phyloP scores from a whole-genome alignment of 2,329 filamentous ascomycete species.

The Xylariaceae sp. region DNA sequence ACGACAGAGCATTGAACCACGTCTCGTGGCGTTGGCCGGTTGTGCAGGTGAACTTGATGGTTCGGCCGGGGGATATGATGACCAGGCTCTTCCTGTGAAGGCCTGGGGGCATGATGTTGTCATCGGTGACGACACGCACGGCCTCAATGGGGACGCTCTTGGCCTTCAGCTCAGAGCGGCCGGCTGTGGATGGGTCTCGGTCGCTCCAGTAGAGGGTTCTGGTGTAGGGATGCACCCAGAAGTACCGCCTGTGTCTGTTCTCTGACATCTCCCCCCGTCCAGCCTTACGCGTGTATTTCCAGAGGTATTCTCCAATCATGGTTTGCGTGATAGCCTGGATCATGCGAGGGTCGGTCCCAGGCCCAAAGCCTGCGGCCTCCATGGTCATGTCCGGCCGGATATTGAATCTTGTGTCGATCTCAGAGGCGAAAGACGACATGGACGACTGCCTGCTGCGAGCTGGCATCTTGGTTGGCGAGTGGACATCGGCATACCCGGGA shows the following conservation, averaged over 20 bases:
- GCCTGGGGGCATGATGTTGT: constrained; percentile 91
- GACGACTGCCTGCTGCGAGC: constrained; percentile 63
- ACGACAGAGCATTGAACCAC: constrained; percentile 96
- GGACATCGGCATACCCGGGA: constrained; percentile 38
- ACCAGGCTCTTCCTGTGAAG: constrained; percentile 91
- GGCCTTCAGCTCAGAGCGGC: constrained; percentile 64
- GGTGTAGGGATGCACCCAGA: constrained; percentile 98
- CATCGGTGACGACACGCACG: constrained; percentile 83
- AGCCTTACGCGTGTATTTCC: constrained; percentile 96
- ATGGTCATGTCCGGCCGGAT: constrained; percentile 53
- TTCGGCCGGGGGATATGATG: constrained; percentile 79
- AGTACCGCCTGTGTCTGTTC: constrained; percentile 88
- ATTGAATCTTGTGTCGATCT: constrained; percentile 87
- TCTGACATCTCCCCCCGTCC: constrained; percentile 84
- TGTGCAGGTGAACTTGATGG: constrained; percentile 87
- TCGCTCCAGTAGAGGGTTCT: constrained; percentile 96
- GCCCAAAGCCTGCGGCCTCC: constrained; percentile 51
- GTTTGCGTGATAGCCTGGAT: constrained; percentile 98
- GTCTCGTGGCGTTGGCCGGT: constrained; percentile 94
- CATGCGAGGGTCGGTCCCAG: constrained; percentile 87
- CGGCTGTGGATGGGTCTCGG: constrained; percentile 71
- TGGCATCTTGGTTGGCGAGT: constrained; percentile 39
- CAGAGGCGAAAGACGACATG: constrained; percentile 89
- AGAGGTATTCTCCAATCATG: constrained; percentile 98
- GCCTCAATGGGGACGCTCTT: constrained; percentile 95